Conservation (phyloP, 2,329 filamentous ascomycete species). For the Colletotrichum musae region DNA sequence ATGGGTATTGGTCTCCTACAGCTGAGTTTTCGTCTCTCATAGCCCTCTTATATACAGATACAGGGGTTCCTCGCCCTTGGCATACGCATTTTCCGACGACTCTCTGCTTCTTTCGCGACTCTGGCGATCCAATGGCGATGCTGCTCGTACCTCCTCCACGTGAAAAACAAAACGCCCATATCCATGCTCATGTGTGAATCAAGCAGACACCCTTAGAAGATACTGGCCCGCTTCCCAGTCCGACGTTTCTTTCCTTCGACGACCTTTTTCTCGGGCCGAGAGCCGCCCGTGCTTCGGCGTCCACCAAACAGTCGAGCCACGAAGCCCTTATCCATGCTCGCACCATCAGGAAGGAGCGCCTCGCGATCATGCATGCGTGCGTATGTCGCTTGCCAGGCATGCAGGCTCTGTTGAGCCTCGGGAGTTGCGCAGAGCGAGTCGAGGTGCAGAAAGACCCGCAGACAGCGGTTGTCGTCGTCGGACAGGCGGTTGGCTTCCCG, state of each 20-base stretch:
- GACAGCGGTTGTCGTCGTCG: slow-evolving; percentile 37
- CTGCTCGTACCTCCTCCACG: neutral
- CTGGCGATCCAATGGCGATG: slow-evolving; percentile 5
- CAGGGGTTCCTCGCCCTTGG: slow-evolving; percentile 2
- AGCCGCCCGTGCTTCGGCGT: slow-evolving; percentile 11
- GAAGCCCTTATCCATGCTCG: slow-evolving; percentile 41
- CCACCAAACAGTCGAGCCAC: slow-evolving; percentile 37
- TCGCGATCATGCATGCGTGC: slow-evolving; percentile 57
- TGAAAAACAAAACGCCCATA: slow-evolving; percentile 20
- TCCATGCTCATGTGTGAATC: neutral
- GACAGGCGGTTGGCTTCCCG: slow-evolving; percentile 23
- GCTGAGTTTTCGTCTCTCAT: slow-evolving; percentile 33
- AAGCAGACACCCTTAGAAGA: neutral
- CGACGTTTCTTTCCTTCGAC: slow-evolving; percentile 30
- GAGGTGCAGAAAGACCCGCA: slow-evolving; percentile 60
- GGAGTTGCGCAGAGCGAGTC: slow-evolving; percentile 61
- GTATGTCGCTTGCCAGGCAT: slow-evolving; percentile 64
- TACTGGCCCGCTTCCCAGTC: slow-evolving; percentile 39
- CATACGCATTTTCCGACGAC: slow-evolving; percentile 10
- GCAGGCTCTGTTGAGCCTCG: slow-evolving; percentile 64
- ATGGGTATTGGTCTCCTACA: slow-evolving; percentile 34
- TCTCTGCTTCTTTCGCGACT: neutral
- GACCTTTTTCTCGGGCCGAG: slow-evolving; percentile 31
- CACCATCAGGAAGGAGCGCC: slow-evolving; percentile 57
- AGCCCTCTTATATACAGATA: slow-evolving; percentile 15